Conservation (phyloP, 2,329 filamentous ascomycete genomes). For the Fusarium coffeatum region DNA sequence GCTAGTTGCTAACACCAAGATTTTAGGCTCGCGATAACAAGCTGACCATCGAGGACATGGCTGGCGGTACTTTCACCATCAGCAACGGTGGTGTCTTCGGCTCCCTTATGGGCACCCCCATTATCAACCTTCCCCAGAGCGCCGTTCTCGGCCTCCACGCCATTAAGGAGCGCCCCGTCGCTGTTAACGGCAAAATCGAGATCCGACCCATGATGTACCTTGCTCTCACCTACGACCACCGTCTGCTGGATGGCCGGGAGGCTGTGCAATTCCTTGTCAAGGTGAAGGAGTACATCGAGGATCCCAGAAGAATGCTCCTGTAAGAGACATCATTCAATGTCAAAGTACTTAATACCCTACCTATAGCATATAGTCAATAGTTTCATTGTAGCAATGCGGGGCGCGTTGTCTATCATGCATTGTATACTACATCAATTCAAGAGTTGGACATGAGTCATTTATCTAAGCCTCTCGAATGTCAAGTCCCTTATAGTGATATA, state of each 20-base stretch:
- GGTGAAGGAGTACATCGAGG: slow-evolving; percentile 97
- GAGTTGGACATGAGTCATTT: neutral
- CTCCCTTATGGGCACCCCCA: slow-evolving; percentile 96
- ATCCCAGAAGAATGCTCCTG: slow-evolving; percentile 90
- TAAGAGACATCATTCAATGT: slow-evolving; percentile 45
- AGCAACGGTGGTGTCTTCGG: slow-evolving; percentile 98
- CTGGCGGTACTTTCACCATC: slow-evolving; percentile 97
- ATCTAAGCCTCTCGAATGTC: neutral
- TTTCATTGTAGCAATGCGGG: slow-evolving; percentile 2
- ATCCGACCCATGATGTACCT: slow-evolving; percentile 99
- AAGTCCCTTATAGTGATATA: neutral
- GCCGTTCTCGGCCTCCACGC: slow-evolving; percentile 93
- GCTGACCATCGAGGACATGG: slow-evolving; percentile 99
- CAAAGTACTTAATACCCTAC: slow-evolving; percentile 32
- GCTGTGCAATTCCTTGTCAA: slow-evolving; percentile 96
- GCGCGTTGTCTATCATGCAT: slow-evolving; percentile 21
- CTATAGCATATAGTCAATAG: slow-evolving; percentile 22
- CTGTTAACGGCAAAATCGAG: slow-evolving; percentile 92
- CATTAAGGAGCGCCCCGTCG: slow-evolving; percentile 94
- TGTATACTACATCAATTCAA: slow-evolving; percentile 12
- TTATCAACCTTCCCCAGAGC: slow-evolving; percentile 96
- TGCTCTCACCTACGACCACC: slow-evolving; percentile 96
- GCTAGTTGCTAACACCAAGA: neutral
- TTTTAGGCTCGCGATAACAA: slow-evolving; percentile 86
- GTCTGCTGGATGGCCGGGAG: slow-evolving; percentile 92